phyloP scores from a whole-genome alignment of 2,329 filamentous ascomycete species.

The Mycocentrospora acerina region DNA sequence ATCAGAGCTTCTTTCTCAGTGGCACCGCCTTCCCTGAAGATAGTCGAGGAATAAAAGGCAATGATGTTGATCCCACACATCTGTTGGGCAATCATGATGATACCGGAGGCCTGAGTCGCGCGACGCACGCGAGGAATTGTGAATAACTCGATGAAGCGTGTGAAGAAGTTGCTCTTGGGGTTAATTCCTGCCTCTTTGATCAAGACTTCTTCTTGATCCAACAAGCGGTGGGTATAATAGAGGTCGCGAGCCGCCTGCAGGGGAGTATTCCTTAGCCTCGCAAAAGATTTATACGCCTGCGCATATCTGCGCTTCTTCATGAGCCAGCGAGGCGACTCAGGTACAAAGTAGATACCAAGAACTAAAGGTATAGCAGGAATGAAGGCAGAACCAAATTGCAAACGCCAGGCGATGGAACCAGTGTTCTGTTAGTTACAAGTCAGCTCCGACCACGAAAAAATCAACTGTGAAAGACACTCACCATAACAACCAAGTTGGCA shows the following conservation, averaged over 20 bases:
- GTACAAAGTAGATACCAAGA: slow-evolving; percentile 47
- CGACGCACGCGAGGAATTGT: slow-evolving; percentile 68
- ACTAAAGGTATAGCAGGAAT: slow-evolving; percentile 42
- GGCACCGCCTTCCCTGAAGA: slow-evolving; percentile 53
- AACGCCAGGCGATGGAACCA: slow-evolving; percentile 40
- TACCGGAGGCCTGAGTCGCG: slow-evolving; percentile 74
- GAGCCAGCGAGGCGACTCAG: slow-evolving; percentile 37
- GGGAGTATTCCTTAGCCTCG: slow-evolving; percentile 42
- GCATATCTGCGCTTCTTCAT: slow-evolving; percentile 45
- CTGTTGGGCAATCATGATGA: slow-evolving; percentile 73
- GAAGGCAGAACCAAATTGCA: slow-evolving; percentile 44
- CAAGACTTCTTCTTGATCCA: slow-evolving; percentile 38
- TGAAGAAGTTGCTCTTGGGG: slow-evolving; percentile 43
- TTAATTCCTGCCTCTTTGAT: slow-evolving; percentile 35
- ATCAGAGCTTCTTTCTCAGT: slow-evolving; percentile 48
- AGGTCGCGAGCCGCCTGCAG: slow-evolving; percentile 47
- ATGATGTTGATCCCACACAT: slow-evolving; percentile 58
- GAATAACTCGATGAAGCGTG: slow-evolving; percentile 58
- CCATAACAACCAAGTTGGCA: slow-evolving; percentile 44
- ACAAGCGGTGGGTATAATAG: slow-evolving; percentile 44
- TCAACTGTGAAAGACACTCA: slow-evolving; percentile 5
- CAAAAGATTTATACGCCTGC: slow-evolving; percentile 43
- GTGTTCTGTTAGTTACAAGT: slow-evolving; percentile 21
- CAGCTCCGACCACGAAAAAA: neutral
- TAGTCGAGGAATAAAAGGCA: slow-evolving; percentile 54